Evolutionary conservation across 371 early-diverging fungal genomes (phyloP), one percentile per base, ranked within the genome.

Genomic region (Capniomyces stellatus): DNA sequence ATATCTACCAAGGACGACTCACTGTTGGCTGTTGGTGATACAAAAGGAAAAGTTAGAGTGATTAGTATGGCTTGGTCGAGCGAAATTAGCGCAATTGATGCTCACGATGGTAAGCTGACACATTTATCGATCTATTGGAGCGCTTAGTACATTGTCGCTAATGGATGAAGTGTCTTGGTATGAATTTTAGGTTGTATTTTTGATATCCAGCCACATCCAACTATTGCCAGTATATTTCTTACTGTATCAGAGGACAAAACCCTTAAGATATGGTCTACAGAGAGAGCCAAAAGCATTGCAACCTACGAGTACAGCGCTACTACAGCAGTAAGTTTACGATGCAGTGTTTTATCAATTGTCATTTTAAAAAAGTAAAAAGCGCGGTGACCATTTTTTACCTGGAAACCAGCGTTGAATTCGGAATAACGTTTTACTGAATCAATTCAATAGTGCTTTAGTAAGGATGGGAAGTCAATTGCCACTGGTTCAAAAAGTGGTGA

Each of bases 231-330:
- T 22, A 69, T 78, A 43, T 61, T 96, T 10, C 63, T 90, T 18
- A 87, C 89, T 0, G 80, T 85, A 0, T 76, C 84, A 10, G 76
- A 75, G 53, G 96, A 96, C 64, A 76, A 84, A 3, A 89, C 89
- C 0, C 71, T 85, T 3, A 83, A 91, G 49, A 63, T 88, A 46
- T 94, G 94, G 95, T 82, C 87, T 58, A 64, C 91, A 25, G 69
- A 75, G n/a, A 77, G 70, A 8, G 66, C 71, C n/a, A 67, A 71
- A 54, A 76, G 82, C 54, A 54, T 88, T 30, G 66, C 68, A n/a
- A 56, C 76, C 6, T 84, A 77, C 64, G 72, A 76, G 46, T 67
- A 64, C 31, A 74, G 75, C 28, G 79, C 81, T 19, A 74, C 77
- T 0, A 78, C 76, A 1, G 67, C 73, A 22, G 81, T 79, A 71